These are phyloP conservation scores for Picea sitchensis DNA, from an alignment of 75 land plant genomes.

Conservation along the genomic window DNA sequence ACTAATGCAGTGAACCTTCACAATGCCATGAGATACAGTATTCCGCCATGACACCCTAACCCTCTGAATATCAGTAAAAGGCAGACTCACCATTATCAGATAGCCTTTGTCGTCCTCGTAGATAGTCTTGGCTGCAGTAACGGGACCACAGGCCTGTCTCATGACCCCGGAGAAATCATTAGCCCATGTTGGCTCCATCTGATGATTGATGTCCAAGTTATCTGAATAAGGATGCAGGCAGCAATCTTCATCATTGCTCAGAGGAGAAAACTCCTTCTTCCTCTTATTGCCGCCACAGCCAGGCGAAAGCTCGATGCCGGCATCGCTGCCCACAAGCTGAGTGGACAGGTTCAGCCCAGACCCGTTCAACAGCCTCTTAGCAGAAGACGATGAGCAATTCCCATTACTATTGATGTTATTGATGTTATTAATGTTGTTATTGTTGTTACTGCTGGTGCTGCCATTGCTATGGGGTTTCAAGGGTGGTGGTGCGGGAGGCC, in stretches of 20 bases:
- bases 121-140: conserved; percentile 88
- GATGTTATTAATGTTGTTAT: neutral
- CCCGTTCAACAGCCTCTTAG: conserved; percentile 64
- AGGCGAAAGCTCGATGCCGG: conserved; percentile 37
- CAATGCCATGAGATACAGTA: conserved; percentile 80
- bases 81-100: conserved; percentile 86
- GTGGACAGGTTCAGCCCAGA: conserved; percentile 68
- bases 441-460: neutral
- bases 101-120: conserved; percentile 98
- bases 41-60: conserved; percentile 95
- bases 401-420: conserved; percentile 11
- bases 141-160: conserved; percentile 84
- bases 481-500: conserved; percentile 29
- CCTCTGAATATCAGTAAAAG: conserved; percentile 83
- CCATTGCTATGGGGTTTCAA: conserved; percentile 8
- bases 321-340: conserved; percentile 39
- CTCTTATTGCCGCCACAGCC: conserved; percentile 32
- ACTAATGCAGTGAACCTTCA: conserved; percentile 83
- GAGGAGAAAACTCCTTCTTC: conserved; percentile 53
- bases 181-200: conserved; percentile 64
- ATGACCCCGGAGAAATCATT: conserved; percentile 86
- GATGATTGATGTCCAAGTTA: conserved; percentile 45
- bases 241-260: conserved; percentile 56
- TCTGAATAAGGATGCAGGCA: conserved; percentile 43
- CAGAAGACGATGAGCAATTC: conserved; percentile 9